These are phyloP conservation scores for Amanita phalloides DNA, from an alignment of 768 basidiomycete species.

Conservation along the genomic window DNA sequence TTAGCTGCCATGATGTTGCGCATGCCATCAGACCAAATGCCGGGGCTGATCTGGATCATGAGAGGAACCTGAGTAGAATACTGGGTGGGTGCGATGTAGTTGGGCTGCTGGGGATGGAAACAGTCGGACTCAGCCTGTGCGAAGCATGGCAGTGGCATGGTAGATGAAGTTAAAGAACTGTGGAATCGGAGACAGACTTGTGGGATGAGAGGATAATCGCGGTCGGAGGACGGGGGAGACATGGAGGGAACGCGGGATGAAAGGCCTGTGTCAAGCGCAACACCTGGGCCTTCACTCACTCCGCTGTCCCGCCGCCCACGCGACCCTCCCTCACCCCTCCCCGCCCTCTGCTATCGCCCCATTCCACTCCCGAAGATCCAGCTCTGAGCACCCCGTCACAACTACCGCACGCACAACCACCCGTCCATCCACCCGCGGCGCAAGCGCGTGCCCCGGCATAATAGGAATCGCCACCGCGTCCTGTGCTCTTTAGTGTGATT, in stretches of 20 bases:
- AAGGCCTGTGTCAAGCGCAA: constrained; percentile 17
- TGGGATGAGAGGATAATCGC: background rate
- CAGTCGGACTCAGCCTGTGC: constrained; percentile 10
- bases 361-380: constrained; percentile 37
- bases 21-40: constrained; percentile 29
- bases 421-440: constrained; percentile 28
- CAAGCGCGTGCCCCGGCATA: constrained; percentile 27
- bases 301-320: background rate
- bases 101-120: constrained; percentile 11
- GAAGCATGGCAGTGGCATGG: background rate
- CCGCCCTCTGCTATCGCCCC: constrained; percentile 17
- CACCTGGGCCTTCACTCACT: constrained; percentile 21
- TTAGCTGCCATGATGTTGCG: constrained; percentile 32
- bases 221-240: constrained; percentile 9
- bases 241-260: constrained; percentile 11
- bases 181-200: background rate
- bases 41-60: constrained; percentile 21
- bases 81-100: constrained; percentile 9
- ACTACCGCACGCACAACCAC: constrained; percentile 46
- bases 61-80: constrained; percentile 15
- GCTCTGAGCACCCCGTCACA: constrained; percentile 32
- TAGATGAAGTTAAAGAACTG: background rate
- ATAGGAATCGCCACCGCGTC: constrained; percentile 27
- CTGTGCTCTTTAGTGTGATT: constrained; percentile 15
- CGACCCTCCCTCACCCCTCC: background rate